Percentiles rank a stretch among this genome's conserved stretches.
These are phyloP conservation scores for Eucalyptus cloeziana DNA, from an alignment of 345 rosid species.

Conservation along the genomic window DNA sequence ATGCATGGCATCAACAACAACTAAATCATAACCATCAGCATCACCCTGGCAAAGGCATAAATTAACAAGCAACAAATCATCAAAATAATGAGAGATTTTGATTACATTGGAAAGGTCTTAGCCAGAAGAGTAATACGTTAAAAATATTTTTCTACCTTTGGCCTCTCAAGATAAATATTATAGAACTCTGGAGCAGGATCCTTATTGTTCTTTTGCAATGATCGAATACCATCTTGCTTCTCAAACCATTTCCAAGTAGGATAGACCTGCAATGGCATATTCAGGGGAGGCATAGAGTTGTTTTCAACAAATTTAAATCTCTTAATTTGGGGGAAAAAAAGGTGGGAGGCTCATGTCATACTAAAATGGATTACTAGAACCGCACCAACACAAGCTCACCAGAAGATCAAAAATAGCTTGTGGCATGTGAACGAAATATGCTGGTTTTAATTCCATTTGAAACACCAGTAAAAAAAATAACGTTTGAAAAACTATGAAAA, in stretches of 20 bases:
- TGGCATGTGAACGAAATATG: neutral
- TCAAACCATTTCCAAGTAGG: conserved; percentile 99
- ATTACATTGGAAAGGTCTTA: neutral
- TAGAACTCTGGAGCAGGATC: conserved; percentile 99
- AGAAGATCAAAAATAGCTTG: neutral
- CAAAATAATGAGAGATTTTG: neutral
- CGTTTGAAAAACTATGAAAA: neutral
- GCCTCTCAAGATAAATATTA: conserved; percentile 98
- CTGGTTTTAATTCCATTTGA: neutral
- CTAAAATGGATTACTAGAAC: neutral
- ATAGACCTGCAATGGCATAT: conserved; percentile 49
- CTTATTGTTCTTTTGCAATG: conserved; percentile 81
- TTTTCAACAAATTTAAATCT: neutral
- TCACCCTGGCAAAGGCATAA: conserved; percentile 62
- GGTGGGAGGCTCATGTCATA: neutral
- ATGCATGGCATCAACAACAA: conserved; percentile 99
- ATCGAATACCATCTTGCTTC: conserved; percentile 99
- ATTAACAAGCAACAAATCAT: neutral
- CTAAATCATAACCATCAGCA: conserved; percentile 99
- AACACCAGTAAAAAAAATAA: neutral
- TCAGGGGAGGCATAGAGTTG: neutral
- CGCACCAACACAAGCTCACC: neutral
- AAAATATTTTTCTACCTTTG: conserved; percentile 50
- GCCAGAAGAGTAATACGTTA: neutral
- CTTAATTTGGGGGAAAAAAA: neutral